Evolutionary conservation across 805 yeast genomes (phyloP).

Genomic region (Metschnikowia lunata): DNA sequence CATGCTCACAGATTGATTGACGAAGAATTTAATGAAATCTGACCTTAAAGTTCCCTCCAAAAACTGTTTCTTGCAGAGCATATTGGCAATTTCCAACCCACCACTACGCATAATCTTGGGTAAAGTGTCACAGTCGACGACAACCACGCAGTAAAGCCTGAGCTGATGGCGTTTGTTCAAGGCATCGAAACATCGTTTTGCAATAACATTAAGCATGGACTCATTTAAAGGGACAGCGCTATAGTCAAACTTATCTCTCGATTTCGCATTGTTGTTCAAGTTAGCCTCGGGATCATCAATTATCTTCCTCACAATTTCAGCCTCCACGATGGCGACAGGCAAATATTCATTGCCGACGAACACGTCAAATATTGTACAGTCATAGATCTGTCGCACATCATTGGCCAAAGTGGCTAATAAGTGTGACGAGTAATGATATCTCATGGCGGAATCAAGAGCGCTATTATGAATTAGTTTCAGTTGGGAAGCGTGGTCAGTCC

Average conservation of each 20-base stretch:
- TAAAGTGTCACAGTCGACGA: slow-evolving; percentile 73
- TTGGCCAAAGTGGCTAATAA: slow-evolving; percentile 78
- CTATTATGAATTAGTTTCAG: slow-evolving; percentile 26
- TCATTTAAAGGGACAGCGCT: slow-evolving; percentile 43
- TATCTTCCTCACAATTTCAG: slow-evolving; percentile 42
- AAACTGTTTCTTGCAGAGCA: slow-evolving; percentile 73
- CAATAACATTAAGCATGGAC: slow-evolving; percentile 39
- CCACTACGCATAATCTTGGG: slow-evolving; percentile 85
- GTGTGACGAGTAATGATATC: slow-evolving; percentile 84
- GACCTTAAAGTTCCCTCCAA: slow-evolving; percentile 76
- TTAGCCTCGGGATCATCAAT: slow-evolving; percentile 28
- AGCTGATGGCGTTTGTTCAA: slow-evolving; percentile 56
- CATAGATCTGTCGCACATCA: slow-evolving; percentile 75
- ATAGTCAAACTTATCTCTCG: slow-evolving; percentile 18
- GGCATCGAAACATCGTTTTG: slow-evolving; percentile 42
- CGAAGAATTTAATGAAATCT: slow-evolving; percentile 74
- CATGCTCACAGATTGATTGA: slow-evolving; percentile 56
- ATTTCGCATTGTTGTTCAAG: slow-evolving; percentile 11
- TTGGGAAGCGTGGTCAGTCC: slow-evolving; percentile 51
- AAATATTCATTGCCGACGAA: slow-evolving; percentile 73
- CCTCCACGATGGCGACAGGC: slow-evolving; percentile 82
- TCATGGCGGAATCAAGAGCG: slow-evolving; percentile 36
- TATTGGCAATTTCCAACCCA: slow-evolving; percentile 88
- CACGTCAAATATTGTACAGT: slow-evolving; percentile 88
- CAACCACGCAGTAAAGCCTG: slow-evolving; percentile 74